These are phyloP conservation scores for Tanacetum coccineum DNA, from an alignment of 129 eudicot genomes.

Conservation along the genomic window DNA sequence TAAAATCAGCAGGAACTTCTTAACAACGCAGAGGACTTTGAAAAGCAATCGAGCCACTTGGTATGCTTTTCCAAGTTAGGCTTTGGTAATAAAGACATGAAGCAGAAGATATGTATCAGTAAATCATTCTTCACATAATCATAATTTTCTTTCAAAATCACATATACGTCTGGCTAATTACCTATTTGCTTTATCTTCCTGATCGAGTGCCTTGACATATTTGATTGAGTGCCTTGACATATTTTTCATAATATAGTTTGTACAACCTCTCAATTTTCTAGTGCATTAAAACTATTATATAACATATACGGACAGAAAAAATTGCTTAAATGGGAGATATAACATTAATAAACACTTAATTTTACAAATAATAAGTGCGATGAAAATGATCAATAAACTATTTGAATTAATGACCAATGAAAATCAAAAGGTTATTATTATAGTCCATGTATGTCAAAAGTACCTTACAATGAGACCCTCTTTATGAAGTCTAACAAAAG, in stretches of 20 bases:
- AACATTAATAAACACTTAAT: too few species aligned
- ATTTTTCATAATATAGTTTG: conserved; percentile 84
- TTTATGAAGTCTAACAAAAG: conserved; percentile 40
- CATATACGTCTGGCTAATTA: conserved; percentile 8
- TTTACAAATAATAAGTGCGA: too few species aligned
- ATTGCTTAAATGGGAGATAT: too few species aligned
- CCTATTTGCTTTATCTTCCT: conserved; percentile 94
- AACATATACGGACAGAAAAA: too few species aligned
- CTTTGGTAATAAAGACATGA: conserved; percentile 15
- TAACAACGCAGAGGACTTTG: conserved; percentile 94
- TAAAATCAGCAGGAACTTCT: conserved; percentile 90
- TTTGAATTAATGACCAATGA: too few species aligned
- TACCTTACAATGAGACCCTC: too few species aligned
- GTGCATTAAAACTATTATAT: conserved; percentile 21
- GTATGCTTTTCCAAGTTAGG: too few species aligned
- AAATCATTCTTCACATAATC: not conserved
- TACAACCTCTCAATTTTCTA: conserved; percentile 92
- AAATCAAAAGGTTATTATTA: too few species aligned
- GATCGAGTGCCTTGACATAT: too few species aligned
- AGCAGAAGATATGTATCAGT: conserved; percentile 11
- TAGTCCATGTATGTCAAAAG: too few species aligned
- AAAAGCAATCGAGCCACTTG: conserved; percentile 93
- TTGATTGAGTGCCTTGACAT: conserved; percentile 77
- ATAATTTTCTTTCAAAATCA: conserved; percentile 3
- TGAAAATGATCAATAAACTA: too few species aligned